A percentile compares a stretch with the other conserved stretches of the same genome.
Evolutionary conservation across 1,284 basidiomycete species (phyloP).

Genomic region (Apiotrichum gracile): DNA sequence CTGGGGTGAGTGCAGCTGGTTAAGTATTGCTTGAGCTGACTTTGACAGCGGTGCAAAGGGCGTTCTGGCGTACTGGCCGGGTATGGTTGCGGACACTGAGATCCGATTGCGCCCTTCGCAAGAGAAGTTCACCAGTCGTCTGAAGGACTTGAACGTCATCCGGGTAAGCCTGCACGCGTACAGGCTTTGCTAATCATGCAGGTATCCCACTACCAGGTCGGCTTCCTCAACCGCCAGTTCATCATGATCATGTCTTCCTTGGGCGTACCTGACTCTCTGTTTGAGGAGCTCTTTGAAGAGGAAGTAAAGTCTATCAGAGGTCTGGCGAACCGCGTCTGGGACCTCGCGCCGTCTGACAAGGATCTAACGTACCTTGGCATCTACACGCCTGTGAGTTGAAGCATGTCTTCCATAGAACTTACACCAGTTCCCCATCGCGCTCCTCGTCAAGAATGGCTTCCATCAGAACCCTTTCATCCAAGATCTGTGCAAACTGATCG

Average conservation of each 20-base stretch:
- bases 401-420: not conserved
- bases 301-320: conserved; percentile 34
- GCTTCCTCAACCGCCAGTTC: conserved; percentile 47
- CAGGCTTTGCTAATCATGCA: conserved; percentile 7
- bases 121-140: conserved; percentile 40
- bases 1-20: conserved; percentile 26
- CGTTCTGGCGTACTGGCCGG: conserved; percentile 41
- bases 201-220: conserved; percentile 44
- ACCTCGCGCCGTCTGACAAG: conserved; percentile 13
- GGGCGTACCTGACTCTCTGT: conserved; percentile 34
- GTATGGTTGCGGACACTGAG: conserved; percentile 23
- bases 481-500: conserved; percentile 39
- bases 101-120: conserved; percentile 38
- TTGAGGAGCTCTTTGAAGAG: conserved; percentile 35
- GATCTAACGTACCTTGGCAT: conserved; percentile 21
- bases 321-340: conserved; percentile 24
- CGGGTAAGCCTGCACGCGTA: conserved; percentile 20
- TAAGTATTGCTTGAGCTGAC: conserved; percentile 1
- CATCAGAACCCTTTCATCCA: conserved; percentile 37
- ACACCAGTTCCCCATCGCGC: conserved; percentile 36
- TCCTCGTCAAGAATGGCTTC: conserved; percentile 37
- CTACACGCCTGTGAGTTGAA: conserved; percentile 24
- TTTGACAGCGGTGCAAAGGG: conserved; percentile 46
- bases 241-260: conserved; percentile 45
- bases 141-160: conserved; percentile 38